phyloP scores from a whole-genome alignment of 2,329 filamentous ascomycete genomes.

The Fusarium sp. region DNA sequence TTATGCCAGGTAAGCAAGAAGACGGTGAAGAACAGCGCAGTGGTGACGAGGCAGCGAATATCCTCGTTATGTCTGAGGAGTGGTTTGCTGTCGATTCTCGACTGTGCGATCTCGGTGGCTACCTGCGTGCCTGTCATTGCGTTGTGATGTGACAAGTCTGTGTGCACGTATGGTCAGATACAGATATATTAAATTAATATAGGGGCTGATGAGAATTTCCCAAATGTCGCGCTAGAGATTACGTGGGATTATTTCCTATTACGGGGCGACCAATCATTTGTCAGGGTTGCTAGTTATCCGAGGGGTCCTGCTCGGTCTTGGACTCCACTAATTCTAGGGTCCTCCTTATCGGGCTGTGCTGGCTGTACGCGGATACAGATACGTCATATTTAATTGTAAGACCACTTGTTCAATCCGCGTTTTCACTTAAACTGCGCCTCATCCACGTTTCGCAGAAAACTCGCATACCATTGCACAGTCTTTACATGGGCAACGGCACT shows the following conservation, averaged over 20 bases:
- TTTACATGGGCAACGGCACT: not conserved
- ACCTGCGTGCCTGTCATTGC: not conserved
- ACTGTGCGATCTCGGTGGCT: not conserved
- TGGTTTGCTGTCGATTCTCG: not conserved
- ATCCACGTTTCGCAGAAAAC: not conserved
- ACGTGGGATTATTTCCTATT: conserved; percentile 2
- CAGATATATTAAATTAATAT: not conserved
- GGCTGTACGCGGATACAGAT: too few species aligned
- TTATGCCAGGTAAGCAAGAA: conserved; percentile 18
- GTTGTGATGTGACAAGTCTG: not conserved
- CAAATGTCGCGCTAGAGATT: conserved; percentile 2
- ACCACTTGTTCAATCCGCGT: not conserved
- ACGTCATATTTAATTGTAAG: not conserved
- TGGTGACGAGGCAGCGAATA: conserved; percentile 19
- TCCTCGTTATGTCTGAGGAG: conserved; percentile 18
- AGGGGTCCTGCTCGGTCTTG: not conserved
- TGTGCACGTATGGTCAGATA: not conserved
- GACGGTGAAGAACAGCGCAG: conserved; percentile 18
- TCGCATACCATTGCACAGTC: not conserved
- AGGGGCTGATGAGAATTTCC: conserved; percentile 3
- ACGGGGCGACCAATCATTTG: not conserved
- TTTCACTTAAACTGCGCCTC: not conserved
- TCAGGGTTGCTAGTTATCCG: not conserved
- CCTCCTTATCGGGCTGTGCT: too few species aligned
- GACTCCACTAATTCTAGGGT: not conserved